phyloP scores from a whole-genome alignment of 2,329 filamentous ascomycete species.

The Colletotrichum shisoi region DNA sequence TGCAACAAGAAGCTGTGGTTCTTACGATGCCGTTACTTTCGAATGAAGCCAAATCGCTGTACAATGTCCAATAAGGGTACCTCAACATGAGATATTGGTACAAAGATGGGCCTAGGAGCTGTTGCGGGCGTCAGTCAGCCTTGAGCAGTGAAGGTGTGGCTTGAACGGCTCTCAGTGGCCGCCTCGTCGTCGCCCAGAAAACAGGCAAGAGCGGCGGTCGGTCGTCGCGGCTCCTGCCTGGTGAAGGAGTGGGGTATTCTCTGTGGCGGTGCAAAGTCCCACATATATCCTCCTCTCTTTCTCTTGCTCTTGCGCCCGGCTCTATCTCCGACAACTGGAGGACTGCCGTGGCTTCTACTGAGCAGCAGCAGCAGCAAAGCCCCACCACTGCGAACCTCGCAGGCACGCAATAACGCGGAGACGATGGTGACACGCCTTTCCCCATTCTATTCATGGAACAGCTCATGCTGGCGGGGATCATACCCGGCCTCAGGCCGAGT shows the following conservation, averaged over 20 bases:
- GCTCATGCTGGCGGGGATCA: background rate
- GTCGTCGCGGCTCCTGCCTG: background rate
- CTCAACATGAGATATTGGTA: slow-evolving; percentile 14
- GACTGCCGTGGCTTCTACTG: background rate
- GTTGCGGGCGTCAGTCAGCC: slow-evolving; percentile 37
- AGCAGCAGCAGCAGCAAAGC: background rate
- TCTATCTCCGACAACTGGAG: background rate
- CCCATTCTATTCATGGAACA: slow-evolving; percentile 29
- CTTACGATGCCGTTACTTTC: slow-evolving; percentile 45
- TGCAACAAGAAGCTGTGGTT: slow-evolving; percentile 36
- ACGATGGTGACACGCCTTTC: slow-evolving; percentile 19
- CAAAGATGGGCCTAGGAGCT: slow-evolving; percentile 13
- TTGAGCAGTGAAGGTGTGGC: slow-evolving; percentile 35
- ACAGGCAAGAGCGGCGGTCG: slow-evolving; percentile 13
- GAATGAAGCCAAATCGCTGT: slow-evolving; percentile 6
- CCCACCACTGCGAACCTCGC: background rate
- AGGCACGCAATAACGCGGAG: slow-evolving; percentile 14
- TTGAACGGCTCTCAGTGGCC: slow-evolving; percentile 25
- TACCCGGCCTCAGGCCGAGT: too few species aligned
- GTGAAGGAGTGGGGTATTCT: slow-evolving; percentile 29
- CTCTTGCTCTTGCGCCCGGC: background rate
- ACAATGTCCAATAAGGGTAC: background rate
- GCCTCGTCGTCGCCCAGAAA: slow-evolving; percentile 17
- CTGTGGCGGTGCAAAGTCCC: slow-evolving; percentile 31
- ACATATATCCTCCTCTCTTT: too few species aligned